Evolutionary conservation across 768 basidiomycete species (phyloP).

Genomic region (Cantharellus anzutake): DNA sequence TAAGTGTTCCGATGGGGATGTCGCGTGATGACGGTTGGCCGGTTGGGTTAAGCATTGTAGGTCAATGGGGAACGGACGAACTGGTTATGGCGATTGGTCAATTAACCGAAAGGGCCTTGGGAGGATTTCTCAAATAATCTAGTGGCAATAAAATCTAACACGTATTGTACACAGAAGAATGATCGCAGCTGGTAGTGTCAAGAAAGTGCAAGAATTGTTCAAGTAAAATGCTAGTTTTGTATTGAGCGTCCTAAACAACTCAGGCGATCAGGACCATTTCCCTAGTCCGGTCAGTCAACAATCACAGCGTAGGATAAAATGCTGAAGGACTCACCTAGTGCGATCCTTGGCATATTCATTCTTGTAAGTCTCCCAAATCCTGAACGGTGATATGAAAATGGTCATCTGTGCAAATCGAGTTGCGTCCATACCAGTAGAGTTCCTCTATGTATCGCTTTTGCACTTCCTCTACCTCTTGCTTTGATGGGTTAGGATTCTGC

Average conservation of each 20-base stretch:
- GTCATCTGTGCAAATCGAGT: background rate
- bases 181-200: background rate
- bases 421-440: slow-evolving; percentile 47
- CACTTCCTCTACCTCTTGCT: slow-evolving; percentile 58
- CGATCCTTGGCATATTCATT: slow-evolving; percentile 78
- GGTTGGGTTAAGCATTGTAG: slow-evolving; percentile 63
- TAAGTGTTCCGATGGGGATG: slow-evolving; percentile 43
- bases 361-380: slow-evolving; percentile 78
- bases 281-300: background rate
- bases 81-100: slow-evolving; percentile 12
- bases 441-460: slow-evolving; percentile 86
- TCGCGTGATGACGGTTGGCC: slow-evolving; percentile 35
- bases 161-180: background rate
- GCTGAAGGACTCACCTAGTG: slow-evolving; percentile 18
- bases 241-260: background rate
- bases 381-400: slow-evolving; percentile 32
- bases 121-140: background rate
- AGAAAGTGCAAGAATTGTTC: background rate
- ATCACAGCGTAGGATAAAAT: background rate
- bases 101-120: background rate
- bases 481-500: slow-evolving; percentile 59
- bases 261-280: background rate
- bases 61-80: slow-evolving; percentile 56
- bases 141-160: background rate
- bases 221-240: no score